Evolutionary conservation across 192 early-diverging fungal species (phyloP).

Genomic region (Backusella parvicylindrica): DNA sequence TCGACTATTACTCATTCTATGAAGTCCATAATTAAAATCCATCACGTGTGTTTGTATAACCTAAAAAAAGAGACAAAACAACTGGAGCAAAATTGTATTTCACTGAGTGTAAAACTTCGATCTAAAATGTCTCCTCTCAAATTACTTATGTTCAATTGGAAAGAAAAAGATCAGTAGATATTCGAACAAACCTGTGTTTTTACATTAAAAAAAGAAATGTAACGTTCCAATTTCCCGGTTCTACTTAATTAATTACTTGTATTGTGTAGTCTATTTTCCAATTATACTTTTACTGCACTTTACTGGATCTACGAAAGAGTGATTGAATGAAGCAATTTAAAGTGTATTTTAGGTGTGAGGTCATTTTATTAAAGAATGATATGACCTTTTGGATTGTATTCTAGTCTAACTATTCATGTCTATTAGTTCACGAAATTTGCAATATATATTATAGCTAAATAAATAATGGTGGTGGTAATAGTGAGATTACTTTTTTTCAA

Average conservation of each 20-base stretch:
- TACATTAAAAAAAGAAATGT: background rate
- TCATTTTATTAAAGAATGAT: too few relatives aligned
- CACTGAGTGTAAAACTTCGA: background rate
- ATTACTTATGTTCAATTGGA: background rate
- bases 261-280: too few relatives aligned
- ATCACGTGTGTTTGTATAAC: background rate
- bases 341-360: too few relatives aligned
- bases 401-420: too few relatives aligned
- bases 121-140: background rate
- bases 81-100: background rate
- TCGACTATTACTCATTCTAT: background rate
- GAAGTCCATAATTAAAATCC: background rate
- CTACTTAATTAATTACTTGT: background rate
- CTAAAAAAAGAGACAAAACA: background rate
- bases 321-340: too few relatives aligned
- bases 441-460: too few relatives aligned
- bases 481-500: too few relatives aligned
- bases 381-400: too few relatives aligned
- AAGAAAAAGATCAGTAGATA: background rate
- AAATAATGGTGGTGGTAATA: too few relatives aligned
- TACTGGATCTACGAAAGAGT: too few relatives aligned
- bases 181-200: background rate
- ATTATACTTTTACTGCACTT: too few relatives aligned
- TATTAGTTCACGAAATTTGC: too few relatives aligned
- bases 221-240: background rate